phyloP scores from a whole-genome alignment of 208 protist species.

The Leishmania tarentolae region DNA sequence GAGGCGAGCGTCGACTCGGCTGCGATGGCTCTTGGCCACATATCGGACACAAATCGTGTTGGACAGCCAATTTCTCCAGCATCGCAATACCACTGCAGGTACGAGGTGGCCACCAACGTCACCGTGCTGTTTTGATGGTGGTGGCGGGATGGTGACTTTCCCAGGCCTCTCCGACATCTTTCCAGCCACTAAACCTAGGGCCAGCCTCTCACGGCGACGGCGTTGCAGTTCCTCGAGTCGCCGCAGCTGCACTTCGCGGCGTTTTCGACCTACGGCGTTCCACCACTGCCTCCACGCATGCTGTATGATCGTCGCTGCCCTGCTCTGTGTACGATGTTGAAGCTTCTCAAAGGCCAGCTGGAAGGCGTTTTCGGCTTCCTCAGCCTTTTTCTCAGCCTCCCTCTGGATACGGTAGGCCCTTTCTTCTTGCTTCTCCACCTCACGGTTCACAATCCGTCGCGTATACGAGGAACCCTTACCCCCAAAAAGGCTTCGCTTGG shows the following conservation, averaged over 20 bases:
- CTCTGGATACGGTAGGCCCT: conserved; percentile 15
- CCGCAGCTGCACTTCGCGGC: conserved; percentile 46
- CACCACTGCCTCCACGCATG: conserved; percentile 72
- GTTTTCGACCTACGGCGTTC: conserved; percentile 44
- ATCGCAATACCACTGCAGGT: conserved; percentile 37
- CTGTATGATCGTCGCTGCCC: conserved; percentile 61
- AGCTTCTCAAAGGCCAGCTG: conserved; percentile 32
- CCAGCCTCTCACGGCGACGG: conserved; percentile 24
- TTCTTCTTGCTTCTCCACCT: conserved; percentile 24
- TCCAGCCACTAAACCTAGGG: not conserved
- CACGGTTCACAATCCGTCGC: not conserved
- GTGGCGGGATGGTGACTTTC: not conserved
- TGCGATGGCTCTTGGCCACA: conserved; percentile 18
- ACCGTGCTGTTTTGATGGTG: conserved; percentile 15
- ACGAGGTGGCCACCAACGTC: conserved; percentile 14
- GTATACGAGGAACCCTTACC: not conserved
- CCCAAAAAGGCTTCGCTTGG: conserved; percentile 12
- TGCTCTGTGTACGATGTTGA: conserved; percentile 36
- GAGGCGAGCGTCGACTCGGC: conserved; percentile 9
- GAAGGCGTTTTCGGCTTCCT: conserved; percentile 20
- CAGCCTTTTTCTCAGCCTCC: conserved; percentile 12
- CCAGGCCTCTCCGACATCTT: not conserved
- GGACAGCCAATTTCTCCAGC: conserved; percentile 48
- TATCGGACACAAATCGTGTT: conserved; percentile 53
- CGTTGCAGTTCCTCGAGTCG: conserved; percentile 52